These are phyloP conservation scores for Craspedostauros australis DNA, from an alignment of 108 stramenopile genomes.

Conservation along the genomic window DNA sequence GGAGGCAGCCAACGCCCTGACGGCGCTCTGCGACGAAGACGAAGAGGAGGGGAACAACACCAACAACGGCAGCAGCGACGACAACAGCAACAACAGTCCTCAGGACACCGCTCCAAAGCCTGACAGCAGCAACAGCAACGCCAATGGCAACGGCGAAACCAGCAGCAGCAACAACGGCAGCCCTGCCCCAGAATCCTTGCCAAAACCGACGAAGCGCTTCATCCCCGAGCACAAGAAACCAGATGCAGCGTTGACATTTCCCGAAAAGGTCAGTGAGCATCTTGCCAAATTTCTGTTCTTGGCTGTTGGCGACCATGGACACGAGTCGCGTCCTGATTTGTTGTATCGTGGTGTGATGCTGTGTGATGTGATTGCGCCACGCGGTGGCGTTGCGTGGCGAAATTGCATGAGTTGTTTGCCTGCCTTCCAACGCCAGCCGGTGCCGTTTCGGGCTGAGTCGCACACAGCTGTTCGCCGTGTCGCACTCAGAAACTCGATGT, in stretches of 20 bases:
- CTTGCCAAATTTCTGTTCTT: background rate
- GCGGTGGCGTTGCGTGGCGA: too few relatives aligned
- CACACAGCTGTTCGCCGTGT: too few relatives aligned
- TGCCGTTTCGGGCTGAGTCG: too few relatives aligned
- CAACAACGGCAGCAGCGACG: background rate
- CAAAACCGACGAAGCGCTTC: conserved; percentile 30
- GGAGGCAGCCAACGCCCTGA: conserved; percentile 19
- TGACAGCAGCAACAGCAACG: background rate
- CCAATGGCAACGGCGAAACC: background rate
- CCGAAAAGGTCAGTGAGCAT: conserved; percentile 48
- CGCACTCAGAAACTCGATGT: too few relatives aligned
- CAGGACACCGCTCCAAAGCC: background rate
- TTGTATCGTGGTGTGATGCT: too few relatives aligned
- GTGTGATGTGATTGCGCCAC: too few relatives aligned
- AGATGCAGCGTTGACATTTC: conserved; percentile 57
- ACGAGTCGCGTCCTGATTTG: too few relatives aligned
- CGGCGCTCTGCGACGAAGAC: conserved; percentile 13
- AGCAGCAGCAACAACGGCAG: background rate
- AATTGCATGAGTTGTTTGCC: too few relatives aligned
- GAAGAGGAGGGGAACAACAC: background rate
- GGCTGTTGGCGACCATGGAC: too few relatives aligned
- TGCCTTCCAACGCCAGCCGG: too few relatives aligned
- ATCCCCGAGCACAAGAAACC: conserved; percentile 60
- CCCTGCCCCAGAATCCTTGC: background rate
- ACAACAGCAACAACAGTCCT: background rate